Evolutionary conservation across 169 alveolate species (phyloP).

Genomic region (Plasmodium reichenowi): DNA sequence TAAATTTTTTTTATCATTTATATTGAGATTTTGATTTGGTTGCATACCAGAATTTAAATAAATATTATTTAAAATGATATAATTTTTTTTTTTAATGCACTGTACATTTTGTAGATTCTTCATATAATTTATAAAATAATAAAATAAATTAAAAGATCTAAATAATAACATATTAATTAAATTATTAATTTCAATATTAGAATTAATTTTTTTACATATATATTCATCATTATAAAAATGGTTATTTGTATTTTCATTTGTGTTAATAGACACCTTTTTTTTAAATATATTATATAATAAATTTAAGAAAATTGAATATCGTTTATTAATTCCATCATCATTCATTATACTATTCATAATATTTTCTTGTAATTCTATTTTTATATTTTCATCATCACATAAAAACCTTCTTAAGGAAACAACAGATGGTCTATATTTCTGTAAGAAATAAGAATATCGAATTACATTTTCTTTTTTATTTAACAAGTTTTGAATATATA

Average conservation of each 20-base stretch:
- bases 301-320: conserved; percentile 45
- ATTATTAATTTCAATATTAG: conserved; percentile 56
- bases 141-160: conserved; percentile 73
- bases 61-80: conserved; percentile 34
- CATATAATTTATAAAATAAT: conserved; percentile 44
- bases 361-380: conserved; percentile 47
- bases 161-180: conserved; percentile 64
- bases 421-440: conserved; percentile 73
- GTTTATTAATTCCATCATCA: conserved; percentile 1
- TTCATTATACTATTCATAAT: conserved; percentile 23
- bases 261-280: conserved; percentile 3
- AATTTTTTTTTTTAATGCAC: neutral
- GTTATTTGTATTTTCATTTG: neutral
- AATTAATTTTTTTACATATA: conserved; percentile 49
- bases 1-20: conserved; percentile 10
- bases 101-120: neutral
- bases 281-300: conserved; percentile 31
- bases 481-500: conserved; percentile 47
- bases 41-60: neutral
- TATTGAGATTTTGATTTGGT: neutral
- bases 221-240: conserved; percentile 23
- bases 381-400: conserved; percentile 61
- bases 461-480: conserved; percentile 61
- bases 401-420: conserved; percentile 70
- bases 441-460: conserved; percentile 67